Percentiles rank a stretch among this genome's conserved stretches.
phyloP scores from a whole-genome alignment of 306 rosid species.

The Erythrophleum fordii region DNA sequence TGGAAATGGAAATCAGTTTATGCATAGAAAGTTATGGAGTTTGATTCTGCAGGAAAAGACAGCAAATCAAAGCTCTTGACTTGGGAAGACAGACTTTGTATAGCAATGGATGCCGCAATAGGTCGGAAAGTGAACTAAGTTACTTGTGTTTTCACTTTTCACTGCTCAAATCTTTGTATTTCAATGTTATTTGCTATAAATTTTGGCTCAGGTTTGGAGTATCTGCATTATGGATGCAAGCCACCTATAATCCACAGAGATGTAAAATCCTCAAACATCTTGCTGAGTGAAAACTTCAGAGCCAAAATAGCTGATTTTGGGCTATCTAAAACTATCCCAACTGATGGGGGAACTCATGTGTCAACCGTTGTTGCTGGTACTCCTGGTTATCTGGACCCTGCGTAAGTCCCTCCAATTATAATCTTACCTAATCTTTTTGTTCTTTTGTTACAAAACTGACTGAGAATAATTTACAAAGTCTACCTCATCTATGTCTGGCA shows the following conservation, averaged over 20 bases:
- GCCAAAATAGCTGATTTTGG: constrained; percentile 58
- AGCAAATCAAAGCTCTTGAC: constrained; percentile 11
- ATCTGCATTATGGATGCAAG: constrained; percentile 44
- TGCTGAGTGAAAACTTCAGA: constrained; percentile 44
- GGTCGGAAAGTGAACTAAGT: constrained; percentile 32
- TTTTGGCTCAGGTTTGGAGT: constrained; percentile 50
- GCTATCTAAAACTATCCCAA: constrained; percentile 42
- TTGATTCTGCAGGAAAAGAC: constrained; percentile 20
- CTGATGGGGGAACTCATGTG: constrained; percentile 31
- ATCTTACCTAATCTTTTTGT: background rate
- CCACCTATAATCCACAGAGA: constrained; percentile 56
- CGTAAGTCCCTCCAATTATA: constrained; percentile 33
- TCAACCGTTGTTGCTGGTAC: constrained; percentile 51
- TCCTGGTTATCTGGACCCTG: constrained; percentile 49
- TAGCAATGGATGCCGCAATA: constrained; percentile 50
- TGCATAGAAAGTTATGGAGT: background rate
- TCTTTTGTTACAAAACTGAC: background rate
- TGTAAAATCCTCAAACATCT: constrained; percentile 53
- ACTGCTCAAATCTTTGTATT: background rate
- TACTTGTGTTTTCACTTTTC: background rate
- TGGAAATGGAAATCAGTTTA: background rate
- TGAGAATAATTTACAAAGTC: no score
- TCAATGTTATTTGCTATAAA: background rate
- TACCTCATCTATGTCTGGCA: no score
- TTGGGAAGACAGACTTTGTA: constrained; percentile 54